A percentile compares a stretch with the other conserved stretches of the same genome.
These are phyloP conservation scores for Phaeosphaeriaceae sp. DNA, from an alignment of 2,329 filamentous ascomycete genomes.

Conservation along the genomic window DNA sequence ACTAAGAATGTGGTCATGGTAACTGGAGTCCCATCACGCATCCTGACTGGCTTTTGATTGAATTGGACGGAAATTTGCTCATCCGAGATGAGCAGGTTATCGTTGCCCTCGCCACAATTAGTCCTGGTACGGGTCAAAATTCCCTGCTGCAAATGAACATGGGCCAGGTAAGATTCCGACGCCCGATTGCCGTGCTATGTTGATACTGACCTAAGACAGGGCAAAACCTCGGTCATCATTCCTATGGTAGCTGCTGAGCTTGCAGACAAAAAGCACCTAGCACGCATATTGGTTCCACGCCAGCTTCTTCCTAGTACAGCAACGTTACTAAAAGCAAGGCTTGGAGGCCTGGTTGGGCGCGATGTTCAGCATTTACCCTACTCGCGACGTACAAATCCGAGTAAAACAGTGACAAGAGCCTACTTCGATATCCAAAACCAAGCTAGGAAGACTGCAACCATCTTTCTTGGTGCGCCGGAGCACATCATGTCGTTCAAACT, in stretches of 20 bases:
- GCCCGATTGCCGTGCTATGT: too few species aligned
- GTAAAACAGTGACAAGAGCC: constrained; percentile 28
- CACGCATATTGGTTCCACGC: constrained; percentile 62
- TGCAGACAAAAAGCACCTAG: constrained; percentile 52
- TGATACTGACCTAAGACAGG: constrained; percentile 40
- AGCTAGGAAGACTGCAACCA: constrained; percentile 53
- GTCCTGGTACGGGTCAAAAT: constrained; percentile 59
- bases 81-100: constrained; percentile 68
- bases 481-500: constrained; percentile 70
- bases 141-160: constrained; percentile 72
- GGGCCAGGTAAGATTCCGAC: constrained; percentile 63
- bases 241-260: constrained; percentile 62
- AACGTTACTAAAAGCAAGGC: constrained; percentile 60
- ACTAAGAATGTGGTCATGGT: constrained; percentile 57
- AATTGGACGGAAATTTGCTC: constrained; percentile 69
- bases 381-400: constrained; percentile 57
- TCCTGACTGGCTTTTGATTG: constrained; percentile 70
- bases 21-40: constrained; percentile 62
- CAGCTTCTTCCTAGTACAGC: constrained; percentile 64
- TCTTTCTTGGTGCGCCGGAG: constrained; percentile 68
- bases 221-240: constrained; percentile 69
- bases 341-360: constrained; percentile 63
- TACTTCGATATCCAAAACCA: constrained; percentile 52
- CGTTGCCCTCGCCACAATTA: constrained; percentile 67
- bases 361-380: constrained; percentile 65